Base-by-base conservation (phyloP, 331 rosid species). In the Pyracantha coccinea region DNA sequence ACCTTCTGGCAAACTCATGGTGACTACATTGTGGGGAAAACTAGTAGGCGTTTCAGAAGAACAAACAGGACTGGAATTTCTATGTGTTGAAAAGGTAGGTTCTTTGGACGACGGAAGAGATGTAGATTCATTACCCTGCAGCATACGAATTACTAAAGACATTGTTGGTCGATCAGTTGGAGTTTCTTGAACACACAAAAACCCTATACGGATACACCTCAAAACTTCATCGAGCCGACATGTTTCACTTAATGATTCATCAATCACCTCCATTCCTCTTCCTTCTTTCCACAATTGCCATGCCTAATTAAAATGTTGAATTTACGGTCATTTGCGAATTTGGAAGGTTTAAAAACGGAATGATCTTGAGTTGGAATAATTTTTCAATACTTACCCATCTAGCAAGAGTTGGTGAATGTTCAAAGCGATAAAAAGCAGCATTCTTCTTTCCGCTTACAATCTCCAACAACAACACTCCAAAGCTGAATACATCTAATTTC, bases 11-110 rank as follows among this genome's bases (percentile, higher is more conserved):
- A 50, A 50, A 50, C 55, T 50, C 55, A 6, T 50, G 55, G 55
- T 50, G 20, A 50, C 1, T 16, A 20, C 0, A 0, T 50, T 50
- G 2, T 50, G 20, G 0, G 20, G 6, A 50, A 16, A 6, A 50
- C 0, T 16, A 0, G 55, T 6, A 16, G 1, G 9, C 19, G 0
- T 50, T 16, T 2, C 0, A 16, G 9, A 50, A 50, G 20, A 16
- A 17, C 0, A 0, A 50, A 50, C 4, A 50, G 0, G 0, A 16
- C 0, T 0, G 55, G 19, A 17, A 16, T 50, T 16, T 17, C 9
- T 17, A 7, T 50, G 55, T 50, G 55, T 16, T 6, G 9, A 50
- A 50, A 50, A 50, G 1, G 4, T 20, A 50, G 9, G 55, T 16
- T 50, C 9, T 50, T 50, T 50, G 20, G 9, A 50, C 1, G 17